Evolutionary conservation across 1,284 basidiomycete species (phyloP).

Genomic region (Ceratobasidium theobromae): DNA sequence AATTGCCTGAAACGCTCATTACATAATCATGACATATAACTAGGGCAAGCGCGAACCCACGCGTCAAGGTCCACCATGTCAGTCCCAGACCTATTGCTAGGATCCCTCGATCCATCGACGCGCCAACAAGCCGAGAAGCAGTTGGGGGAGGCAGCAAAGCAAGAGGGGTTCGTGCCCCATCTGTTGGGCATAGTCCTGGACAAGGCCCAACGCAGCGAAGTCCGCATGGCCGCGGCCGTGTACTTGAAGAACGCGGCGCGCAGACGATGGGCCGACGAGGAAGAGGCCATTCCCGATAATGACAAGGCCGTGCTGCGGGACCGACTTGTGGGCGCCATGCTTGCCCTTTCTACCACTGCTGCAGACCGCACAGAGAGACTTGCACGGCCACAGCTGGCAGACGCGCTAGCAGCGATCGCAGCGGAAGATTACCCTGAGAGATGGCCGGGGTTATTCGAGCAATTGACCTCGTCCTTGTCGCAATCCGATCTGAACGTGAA

Average conservation of each 20-base stretch:
- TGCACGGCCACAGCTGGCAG: slow-evolving; percentile 81
- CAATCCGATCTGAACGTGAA: slow-evolving; percentile 81
- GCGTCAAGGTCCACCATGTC: slow-evolving; percentile 2
- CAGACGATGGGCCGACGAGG: slow-evolving; percentile 76
- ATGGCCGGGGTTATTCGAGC: slow-evolving; percentile 88
- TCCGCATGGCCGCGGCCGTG: slow-evolving; percentile 78
- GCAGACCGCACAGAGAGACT: slow-evolving; percentile 54
- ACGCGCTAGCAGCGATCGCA: slow-evolving; percentile 85
- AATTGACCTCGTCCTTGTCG: slow-evolving; percentile 80
- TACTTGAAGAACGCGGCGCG: slow-evolving; percentile 89
- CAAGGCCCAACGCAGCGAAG: slow-evolving; percentile 62
- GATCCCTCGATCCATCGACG: slow-evolving; percentile 70
- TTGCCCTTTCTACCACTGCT: slow-evolving; percentile 61
- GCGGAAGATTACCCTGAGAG: slow-evolving; percentile 81
- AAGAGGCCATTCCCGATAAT: slow-evolving; percentile 57
- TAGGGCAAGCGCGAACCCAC: too few species aligned
- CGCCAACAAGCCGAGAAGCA: slow-evolving; percentile 80
- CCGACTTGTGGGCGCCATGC: slow-evolving; percentile 80
- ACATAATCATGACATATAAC: too few species aligned
- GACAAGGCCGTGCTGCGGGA: slow-evolving; percentile 70
- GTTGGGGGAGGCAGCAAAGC: slow-evolving; percentile 63
- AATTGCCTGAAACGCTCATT: too few species aligned
- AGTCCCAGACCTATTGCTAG: slow-evolving; percentile 62
- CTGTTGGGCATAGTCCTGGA: slow-evolving; percentile 74
- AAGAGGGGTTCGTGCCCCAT: slow-evolving; percentile 76